These are phyloP conservation scores for Trametes pubescens DNA, from an alignment of 1,284 basidiomycete genomes.

Conservation along the genomic window DNA sequence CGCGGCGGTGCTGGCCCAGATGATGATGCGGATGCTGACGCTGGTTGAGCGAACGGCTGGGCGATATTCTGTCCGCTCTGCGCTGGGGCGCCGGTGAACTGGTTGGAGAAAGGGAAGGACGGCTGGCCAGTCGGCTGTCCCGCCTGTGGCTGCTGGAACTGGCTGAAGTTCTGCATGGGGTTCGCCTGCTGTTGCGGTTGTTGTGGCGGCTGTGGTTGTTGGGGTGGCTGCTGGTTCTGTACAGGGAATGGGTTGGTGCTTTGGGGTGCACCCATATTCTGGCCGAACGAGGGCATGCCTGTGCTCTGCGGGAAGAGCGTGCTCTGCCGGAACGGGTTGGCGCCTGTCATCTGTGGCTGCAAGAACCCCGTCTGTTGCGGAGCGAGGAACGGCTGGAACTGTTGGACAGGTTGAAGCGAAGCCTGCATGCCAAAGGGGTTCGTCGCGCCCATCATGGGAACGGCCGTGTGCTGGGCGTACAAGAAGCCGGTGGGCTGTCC, in stretches of 20 bases:
- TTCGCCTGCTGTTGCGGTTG: constrained; percentile 22
- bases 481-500: constrained; percentile 43
- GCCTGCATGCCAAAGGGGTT: constrained; percentile 55
- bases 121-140: constrained; percentile 32
- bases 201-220: constrained; percentile 21
- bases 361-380: constrained; percentile 55
- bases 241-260: constrained; percentile 43
- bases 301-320: constrained; percentile 71
- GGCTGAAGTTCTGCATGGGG: constrained; percentile 31
- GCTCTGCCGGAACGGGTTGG: constrained; percentile 77
- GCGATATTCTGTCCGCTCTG: constrained; percentile 28
- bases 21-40: constrained; percentile 22
- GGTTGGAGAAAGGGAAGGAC: constrained; percentile 32
- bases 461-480: constrained; percentile 45
- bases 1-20: constrained; percentile 51
- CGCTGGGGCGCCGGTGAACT: constrained; percentile 22
- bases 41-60: constrained; percentile 33
- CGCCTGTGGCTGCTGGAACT: constrained; percentile 26
- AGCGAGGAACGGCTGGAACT: constrained; percentile 61
- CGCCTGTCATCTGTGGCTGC: constrained; percentile 74
- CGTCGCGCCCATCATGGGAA: constrained; percentile 48
- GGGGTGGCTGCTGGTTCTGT: constrained; percentile 26
- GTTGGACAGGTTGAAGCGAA: constrained; percentile 43
- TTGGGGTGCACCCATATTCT: constrained; percentile 29
- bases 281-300: constrained; percentile 52